phyloP scores from a whole-genome alignment of 2,329 filamentous ascomycete genomes.

The Penicillium sp. region DNA sequence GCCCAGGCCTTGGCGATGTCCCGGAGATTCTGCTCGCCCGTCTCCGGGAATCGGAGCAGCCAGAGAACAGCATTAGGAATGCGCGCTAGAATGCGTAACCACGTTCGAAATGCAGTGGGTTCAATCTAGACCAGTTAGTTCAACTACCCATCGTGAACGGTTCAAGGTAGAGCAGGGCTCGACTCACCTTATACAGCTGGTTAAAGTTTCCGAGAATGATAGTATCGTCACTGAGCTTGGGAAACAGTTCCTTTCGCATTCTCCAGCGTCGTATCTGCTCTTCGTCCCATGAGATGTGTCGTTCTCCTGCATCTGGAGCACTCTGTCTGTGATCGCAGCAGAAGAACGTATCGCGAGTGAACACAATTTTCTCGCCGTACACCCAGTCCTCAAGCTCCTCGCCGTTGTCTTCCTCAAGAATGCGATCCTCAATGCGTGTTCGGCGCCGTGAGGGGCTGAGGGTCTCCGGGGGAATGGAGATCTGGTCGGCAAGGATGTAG shows the following conservation, averaged over 20 bases:
- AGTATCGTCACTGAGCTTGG: constrained; percentile 71
- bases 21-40: constrained; percentile 81
- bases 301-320: constrained; percentile 67
- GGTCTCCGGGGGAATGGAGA: constrained; percentile 77
- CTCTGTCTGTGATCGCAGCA: constrained; percentile 96
- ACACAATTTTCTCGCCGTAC: constrained; percentile 95
- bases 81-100: constrained; percentile 82
- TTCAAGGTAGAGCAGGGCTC: neutral
- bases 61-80: constrained; percentile 88
- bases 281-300: constrained; percentile 71
- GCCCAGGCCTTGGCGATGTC: constrained; percentile 81
- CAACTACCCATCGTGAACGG: no score
- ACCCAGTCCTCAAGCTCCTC: constrained; percentile 77
- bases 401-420: constrained; percentile 63
- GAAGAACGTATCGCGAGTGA: constrained; percentile 92
- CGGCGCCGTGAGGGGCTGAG: constrained; percentile 77
- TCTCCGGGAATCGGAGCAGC: constrained; percentile 93
- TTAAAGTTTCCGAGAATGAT: constrained; percentile 98
- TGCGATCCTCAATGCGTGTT: constrained; percentile 65
- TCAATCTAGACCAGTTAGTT: constrained; percentile 67
- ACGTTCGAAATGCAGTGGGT: constrained; percentile 90
- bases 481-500: constrained; percentile 87
- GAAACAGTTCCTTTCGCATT: constrained; percentile 92
- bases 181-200: constrained; percentile 86
- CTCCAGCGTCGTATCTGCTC: constrained; percentile 80